Evolutionary conservation across 2,329 filamentous ascomycete species (phyloP).

Genomic region (Podosphaera xanthii): DNA sequence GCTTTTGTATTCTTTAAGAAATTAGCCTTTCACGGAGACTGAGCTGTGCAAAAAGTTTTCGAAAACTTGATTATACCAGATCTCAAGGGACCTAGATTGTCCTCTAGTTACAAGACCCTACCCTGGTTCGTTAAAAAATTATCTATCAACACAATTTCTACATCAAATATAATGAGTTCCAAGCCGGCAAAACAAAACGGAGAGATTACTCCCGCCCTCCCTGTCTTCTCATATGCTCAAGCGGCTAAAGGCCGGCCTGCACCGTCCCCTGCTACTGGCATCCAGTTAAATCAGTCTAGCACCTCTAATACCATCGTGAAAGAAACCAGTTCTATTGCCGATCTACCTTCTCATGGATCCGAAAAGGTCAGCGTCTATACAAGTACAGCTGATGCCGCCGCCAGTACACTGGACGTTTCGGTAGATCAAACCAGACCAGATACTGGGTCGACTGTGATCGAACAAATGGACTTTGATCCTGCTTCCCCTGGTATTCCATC

Average conservation of each 20-base stretch:
- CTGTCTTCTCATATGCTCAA: constrained; percentile 80
- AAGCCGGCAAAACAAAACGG: constrained; percentile 16
- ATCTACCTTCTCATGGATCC: constrained; percentile 11
- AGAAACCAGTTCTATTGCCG: constrained; percentile 10
- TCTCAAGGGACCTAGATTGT: not conserved
- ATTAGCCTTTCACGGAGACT: not conserved
- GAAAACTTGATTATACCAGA: not conserved
- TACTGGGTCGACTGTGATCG: constrained; percentile 7
- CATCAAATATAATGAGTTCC: constrained; percentile 20
- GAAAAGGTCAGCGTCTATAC: constrained; percentile 11
- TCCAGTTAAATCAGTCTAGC: constrained; percentile 12
- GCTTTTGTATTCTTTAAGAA: too few relatives aligned
- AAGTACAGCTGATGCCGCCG: constrained; percentile 9
- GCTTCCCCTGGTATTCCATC: constrained; percentile 27
- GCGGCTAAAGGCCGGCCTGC: constrained; percentile 56
- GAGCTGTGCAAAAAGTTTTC: not conserved
- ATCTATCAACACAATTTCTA: not conserved
- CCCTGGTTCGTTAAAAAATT: not conserved
- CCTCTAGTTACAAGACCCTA: not conserved
- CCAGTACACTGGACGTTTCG: constrained; percentile 6
- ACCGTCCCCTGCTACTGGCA: constrained; percentile 9
- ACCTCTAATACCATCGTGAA: constrained; percentile 15
- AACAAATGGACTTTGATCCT: constrained; percentile 18
- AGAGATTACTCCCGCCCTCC: constrained; percentile 18
- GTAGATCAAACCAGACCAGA: constrained; percentile 8